phyloP scores from a whole-genome alignment of 345 rosid genomes.

The Punica granatum region DNA sequence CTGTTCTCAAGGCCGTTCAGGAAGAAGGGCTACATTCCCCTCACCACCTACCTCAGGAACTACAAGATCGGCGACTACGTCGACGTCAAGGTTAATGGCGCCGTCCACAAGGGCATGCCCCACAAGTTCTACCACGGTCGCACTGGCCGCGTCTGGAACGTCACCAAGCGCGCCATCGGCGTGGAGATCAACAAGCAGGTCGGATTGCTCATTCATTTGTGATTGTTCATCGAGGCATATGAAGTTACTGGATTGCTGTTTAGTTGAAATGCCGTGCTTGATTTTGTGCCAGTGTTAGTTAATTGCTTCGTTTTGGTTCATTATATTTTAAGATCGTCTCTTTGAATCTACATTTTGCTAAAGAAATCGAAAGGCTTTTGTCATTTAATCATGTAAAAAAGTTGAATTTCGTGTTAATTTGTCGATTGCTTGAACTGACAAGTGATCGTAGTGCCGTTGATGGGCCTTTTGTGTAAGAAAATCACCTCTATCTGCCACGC shows the following conservation, averaged over 20 bases:
- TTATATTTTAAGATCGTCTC: too few relatives aligned
- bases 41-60: conserved; percentile 59
- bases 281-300: not conserved
- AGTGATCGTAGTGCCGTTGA: not conserved
- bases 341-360: not conserved
- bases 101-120: conserved; percentile 90
- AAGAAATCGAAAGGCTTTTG: not conserved
- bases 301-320: not conserved
- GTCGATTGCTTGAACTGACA: not conserved
- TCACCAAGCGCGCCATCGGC: conserved; percentile 78
- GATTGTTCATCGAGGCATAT: not conserved
- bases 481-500: too few relatives aligned
- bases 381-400: not conserved
- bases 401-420: not conserved
- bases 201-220: not conserved
- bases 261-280: too few relatives aligned
- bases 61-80: conserved; percentile 77
- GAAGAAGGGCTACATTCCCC: conserved; percentile 77
- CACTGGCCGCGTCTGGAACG: conserved; percentile 83
- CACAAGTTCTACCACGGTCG: conserved; percentile 81
- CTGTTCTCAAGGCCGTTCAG: conserved; percentile 64
- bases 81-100: conserved; percentile 75
- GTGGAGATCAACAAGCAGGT: conserved; percentile 87
- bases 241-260: too few relatives aligned
- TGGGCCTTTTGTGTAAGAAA: too few relatives aligned